Evolutionary conservation across 1,139 yeast genomes (phyloP), one percentile per base, ranked within the genome.

Genomic region (Suhomyces bolitotheri): DNA sequence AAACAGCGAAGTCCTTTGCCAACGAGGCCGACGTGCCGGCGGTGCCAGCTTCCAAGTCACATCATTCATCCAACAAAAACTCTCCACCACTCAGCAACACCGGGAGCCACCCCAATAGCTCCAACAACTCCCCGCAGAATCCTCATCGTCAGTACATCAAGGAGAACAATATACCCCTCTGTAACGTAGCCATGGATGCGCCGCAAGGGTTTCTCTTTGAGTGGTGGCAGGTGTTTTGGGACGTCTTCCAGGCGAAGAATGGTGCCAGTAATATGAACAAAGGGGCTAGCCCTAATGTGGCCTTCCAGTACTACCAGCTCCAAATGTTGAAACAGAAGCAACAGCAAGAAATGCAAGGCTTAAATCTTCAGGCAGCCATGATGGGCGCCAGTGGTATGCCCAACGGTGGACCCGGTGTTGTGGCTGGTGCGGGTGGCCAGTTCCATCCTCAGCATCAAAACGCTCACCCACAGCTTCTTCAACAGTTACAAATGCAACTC

Each of bases 151-250:
- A 58, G 36, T 46, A 56, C 33, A 54, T 51, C 28, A 62, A 61
- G 38, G 69, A 64, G 5, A 56, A 66, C 41, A 73, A 71, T 36
- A 57, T 78, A 16, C 80, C 83, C 1, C 64, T 65, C 16, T 58
- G 77, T 39, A 64, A 66, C 35, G 71, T 78, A 50, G 70, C 80
- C 16, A 76, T 78, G 77, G 88, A 88, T 54, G 82, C 95, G 4
- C 94, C 95, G 0, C 90, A 83, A 50, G 94, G 96, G 7, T 89
- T 87, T 52, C 64, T 89, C 29, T 81, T 76, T 50, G 97, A 89
- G 56, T 90, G 97, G 97, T 90, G 97, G 97, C 89, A 81, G 64
- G 80, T 89, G 21, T 90, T 89, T 56, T 90, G 97, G 96, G 97
- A 90, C 57, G 82, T 88, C 29, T 87, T 84, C 60, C 85, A 84